Evolutionary conservation across 306 rosid genomes (phyloP), one percentile per base, ranked within the genome.

Genomic region (Castanea mollissima): DNA sequence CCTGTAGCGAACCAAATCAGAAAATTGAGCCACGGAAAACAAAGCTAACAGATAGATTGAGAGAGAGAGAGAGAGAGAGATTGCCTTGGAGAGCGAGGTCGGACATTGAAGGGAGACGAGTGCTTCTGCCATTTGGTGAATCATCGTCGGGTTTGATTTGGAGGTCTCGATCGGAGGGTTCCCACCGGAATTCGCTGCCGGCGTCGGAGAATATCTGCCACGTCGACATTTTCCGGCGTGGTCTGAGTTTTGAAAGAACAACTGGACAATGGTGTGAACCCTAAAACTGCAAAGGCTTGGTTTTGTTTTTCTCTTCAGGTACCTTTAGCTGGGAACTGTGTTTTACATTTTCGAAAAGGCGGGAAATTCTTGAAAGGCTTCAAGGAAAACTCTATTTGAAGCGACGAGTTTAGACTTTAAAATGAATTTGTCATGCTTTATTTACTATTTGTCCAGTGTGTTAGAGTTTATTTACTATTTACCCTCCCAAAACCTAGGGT

Each of bases 91-190:
- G 79, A 74, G 86, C 74, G 21, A 88, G 83, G 58, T 88, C 88
- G 9, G 85, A 77, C 88, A 88, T 88, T 77, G 92, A 86, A 59
- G 90, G 88, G 31, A 88, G 82, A 59, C 82, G 81, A 51, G 72
- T 27, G 73, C 73, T 52, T 25, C 82, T 69, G 74, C 18, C 72
- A 25, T 62, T 41, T 18, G 51, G 27, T 44, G 41, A 57, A 44
- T 62, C 80, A 63, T 15, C 16, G 32, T 38, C 60, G 65, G 84
- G 58, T 18, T 27, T 74, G 56, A 72, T 52, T 63, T 57, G 82
- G 78, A 75, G 35, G 56, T 73, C 71, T 25, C 14, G 64, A 16
- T 20, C 74, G 65, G 73, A 62, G 76, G 23, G 15, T 10, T 83
- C 89, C 91, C 91, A 86, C 74, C 76, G 83, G 78, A 70, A 57